Base-by-base conservation (phyloP, 257 asterid genomes). In the Solanum ahanhuiri region DNA sequence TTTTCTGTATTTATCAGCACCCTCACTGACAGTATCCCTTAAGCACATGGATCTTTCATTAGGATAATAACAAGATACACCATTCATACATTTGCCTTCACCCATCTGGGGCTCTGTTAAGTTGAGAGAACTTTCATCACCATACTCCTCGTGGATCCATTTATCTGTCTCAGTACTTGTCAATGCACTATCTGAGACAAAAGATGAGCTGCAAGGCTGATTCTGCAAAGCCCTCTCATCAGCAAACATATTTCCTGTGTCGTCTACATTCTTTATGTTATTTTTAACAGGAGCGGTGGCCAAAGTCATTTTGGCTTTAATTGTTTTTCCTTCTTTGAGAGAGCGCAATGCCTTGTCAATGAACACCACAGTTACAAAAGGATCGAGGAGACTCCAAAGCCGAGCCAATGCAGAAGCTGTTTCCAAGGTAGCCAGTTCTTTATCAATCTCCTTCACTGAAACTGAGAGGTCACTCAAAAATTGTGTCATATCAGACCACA, bases 311-410 rank as follows among this genome's bases (percentile, higher is more conserved):
- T 91, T 92, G 67, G 94, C 93, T 91, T 91, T 91, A 75, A 95
- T 94, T 28, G 91, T 58, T 87, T 88, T 93, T 84, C 99, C 99
- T 87, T 91, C 93, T 93, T 93, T 97, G 82, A 97, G 95, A 86
- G 87, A 88, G 85, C 98, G 96, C 88, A 94, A 87, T 79, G 93
- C 90, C 91, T 94, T 97, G 86, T 92, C 97, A 83, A 97, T 93
- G 95, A 97, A 97, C 90, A 97, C 94, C 51, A 91, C 96, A 88
- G 89, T 92, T 63, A 98, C 98, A 90, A 93, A 97, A 23, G 99
- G 99, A 92, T 97, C 98, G 88, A 97, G 92, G 90, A 97, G 97
- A 87, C 90, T 93, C 99, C 99, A 97, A 85, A 93, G 58, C 87
- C 91, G 92, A 90, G 98, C 96, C 97, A 94, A 90, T 39, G 92